Evolutionary conservation across 495 filamentous ascomycete species (phyloP).

Genomic region (Talaromyces nanjingensis): DNA sequence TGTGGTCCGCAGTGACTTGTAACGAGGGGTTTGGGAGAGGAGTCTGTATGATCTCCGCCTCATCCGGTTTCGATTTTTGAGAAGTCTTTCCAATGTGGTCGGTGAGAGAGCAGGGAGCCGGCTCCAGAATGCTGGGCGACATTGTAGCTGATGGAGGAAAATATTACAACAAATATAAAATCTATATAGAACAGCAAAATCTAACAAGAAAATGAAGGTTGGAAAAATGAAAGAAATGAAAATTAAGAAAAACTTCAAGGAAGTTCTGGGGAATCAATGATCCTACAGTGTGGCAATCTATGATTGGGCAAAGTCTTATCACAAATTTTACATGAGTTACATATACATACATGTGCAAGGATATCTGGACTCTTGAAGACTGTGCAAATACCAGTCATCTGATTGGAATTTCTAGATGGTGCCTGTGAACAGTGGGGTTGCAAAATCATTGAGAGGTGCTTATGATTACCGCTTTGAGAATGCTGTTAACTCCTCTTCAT

Average conservation of each 20-base stretch:
- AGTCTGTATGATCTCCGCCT: background rate
- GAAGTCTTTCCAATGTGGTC: background rate
- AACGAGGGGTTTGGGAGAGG: constrained; percentile 45
- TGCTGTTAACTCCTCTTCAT: background rate
- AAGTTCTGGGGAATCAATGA: background rate
- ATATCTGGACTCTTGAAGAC: background rate
- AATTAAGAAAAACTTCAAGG: background rate
- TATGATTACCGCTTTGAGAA: background rate
- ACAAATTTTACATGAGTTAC: background rate
- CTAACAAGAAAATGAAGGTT: background rate
- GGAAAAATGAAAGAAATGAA: background rate
- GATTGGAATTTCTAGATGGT: background rate
- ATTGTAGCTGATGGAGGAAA: background rate
- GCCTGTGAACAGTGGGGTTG: background rate
- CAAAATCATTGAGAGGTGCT: background rate
- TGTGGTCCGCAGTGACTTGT: constrained; percentile 49
- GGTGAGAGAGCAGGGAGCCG: background rate
- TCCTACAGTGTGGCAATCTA: background rate
- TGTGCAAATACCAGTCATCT: background rate
- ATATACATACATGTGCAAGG: background rate
- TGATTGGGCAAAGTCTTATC: background rate
- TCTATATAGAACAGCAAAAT: background rate
- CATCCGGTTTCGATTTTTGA: background rate
- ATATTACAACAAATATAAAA: background rate
- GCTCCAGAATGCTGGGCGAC: background rate